phyloP scores from a whole-genome alignment of 192 early-diverging fungal genomes.

The Diversispora epigaea region DNA sequence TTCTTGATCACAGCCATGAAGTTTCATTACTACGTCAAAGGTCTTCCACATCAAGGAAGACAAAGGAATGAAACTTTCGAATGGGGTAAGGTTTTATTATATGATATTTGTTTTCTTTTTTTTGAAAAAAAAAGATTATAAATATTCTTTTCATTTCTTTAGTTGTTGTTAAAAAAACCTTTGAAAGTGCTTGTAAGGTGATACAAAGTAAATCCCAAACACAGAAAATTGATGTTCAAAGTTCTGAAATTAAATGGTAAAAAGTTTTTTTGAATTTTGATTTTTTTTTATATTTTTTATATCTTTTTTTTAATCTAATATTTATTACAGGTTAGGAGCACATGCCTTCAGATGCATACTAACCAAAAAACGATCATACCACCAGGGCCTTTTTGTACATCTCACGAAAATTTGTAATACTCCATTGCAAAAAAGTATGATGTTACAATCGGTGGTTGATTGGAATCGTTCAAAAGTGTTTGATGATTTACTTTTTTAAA shows the following conservation, averaged over 20 bases:
- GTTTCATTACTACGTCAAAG: slow-evolving; percentile 7
- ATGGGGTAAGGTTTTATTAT: not conserved
- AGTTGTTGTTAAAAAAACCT: not conserved
- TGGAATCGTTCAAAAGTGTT: not conserved
- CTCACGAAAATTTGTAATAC: not conserved
- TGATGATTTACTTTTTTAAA: no score
- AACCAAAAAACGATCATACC: not conserved
- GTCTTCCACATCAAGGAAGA: not conserved
- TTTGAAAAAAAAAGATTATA: not conserved
- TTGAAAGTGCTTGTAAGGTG: no score
- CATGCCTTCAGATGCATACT: not conserved
- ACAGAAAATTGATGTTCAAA: no score
- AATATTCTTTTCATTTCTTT: not conserved
- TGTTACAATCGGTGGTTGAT: not conserved
- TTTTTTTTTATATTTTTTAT: not conserved
- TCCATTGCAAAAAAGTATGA: not conserved
- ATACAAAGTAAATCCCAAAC: no score
- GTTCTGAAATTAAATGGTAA: no score
- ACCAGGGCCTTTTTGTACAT: not conserved
- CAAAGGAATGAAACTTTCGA: slow-evolving; percentile 2
- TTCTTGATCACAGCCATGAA: slow-evolving; percentile 73
- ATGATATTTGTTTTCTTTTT: not conserved
- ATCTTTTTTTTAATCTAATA: not conserved
- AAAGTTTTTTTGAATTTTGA: not conserved
- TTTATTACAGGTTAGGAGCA: not conserved